A percentile compares a stretch with the other conserved stretches of the same genome.
phyloP scores from a whole-genome alignment of 176 grass and related monocot genomes.

The Rhynchospora pubera region DNA sequence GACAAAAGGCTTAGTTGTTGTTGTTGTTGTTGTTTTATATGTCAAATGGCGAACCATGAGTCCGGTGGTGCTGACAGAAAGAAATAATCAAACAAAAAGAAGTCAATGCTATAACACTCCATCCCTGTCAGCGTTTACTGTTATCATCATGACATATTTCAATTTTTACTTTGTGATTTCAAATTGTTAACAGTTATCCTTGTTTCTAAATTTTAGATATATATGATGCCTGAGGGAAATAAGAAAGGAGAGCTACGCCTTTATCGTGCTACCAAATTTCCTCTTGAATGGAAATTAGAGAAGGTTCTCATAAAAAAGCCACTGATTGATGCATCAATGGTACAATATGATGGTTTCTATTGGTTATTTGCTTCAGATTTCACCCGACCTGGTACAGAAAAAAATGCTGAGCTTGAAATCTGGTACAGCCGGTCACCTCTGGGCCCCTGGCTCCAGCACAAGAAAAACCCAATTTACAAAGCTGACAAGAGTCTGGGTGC shows the following conservation, averaged over 20 bases:
- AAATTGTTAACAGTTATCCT: neutral
- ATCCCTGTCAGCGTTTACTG: neutral
- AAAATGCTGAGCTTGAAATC: constrained; percentile 98
- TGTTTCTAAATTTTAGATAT: constrained; percentile 50
- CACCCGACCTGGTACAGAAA: constrained; percentile 67
- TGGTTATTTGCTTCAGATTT: constrained; percentile 95
- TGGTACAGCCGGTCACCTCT: constrained; percentile 83
- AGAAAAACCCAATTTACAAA: constrained; percentile 85
- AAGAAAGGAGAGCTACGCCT: constrained; percentile 90
- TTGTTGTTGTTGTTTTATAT: neutral
- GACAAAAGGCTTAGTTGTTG: too few species aligned
- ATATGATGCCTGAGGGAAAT: constrained; percentile 96
- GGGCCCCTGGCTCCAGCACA: constrained; percentile 92
- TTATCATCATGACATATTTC: neutral
- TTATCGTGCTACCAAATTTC: constrained; percentile 88
- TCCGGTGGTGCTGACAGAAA: neutral
- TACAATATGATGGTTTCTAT: constrained; percentile 66
- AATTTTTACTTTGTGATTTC: neutral
- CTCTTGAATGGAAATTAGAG: constrained; percentile 87
- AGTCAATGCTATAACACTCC: neutral
- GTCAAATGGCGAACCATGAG: neutral
- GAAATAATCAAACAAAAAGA: neutral
- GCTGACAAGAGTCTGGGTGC: constrained; percentile 87
- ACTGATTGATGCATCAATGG: constrained; percentile 64
- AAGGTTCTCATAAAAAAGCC: constrained; percentile 84